These are phyloP conservation scores for Annona cherimola DNA, from an alignment of 164 flowering plant species.

Conservation along the genomic window DNA sequence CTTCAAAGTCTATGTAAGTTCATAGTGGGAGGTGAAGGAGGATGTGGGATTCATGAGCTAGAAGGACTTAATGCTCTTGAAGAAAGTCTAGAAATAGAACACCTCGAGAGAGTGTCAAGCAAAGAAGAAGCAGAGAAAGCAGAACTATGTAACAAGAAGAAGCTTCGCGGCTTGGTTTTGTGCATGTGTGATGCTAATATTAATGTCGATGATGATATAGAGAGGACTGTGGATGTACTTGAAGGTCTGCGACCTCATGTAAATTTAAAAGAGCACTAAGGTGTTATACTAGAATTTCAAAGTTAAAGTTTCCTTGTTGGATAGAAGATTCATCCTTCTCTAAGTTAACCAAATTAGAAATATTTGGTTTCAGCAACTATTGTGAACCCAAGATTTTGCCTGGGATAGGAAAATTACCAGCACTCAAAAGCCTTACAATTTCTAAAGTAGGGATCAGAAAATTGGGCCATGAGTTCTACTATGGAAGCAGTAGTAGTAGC, in stretches of 20 bases:
- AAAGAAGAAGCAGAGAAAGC: background rate
- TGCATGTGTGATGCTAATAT: background rate
- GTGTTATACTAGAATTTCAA: background rate
- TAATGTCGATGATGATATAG: background rate
- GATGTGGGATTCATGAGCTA: conserved; percentile 5
- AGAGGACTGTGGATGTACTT: no score
- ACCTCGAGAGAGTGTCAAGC: conserved; percentile 1
- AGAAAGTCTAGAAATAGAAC: background rate
- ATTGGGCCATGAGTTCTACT: background rate
- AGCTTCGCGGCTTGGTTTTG: background rate
- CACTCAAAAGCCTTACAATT: conserved; percentile 2
- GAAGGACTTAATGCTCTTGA: background rate
- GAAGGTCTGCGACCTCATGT: background rate
- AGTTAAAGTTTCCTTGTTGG: conserved; percentile 3
- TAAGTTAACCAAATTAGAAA: background rate
- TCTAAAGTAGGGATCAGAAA: background rate
- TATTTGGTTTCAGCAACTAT: background rate
- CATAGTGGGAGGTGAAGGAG: background rate
- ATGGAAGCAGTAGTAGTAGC: background rate
- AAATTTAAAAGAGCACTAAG: background rate
- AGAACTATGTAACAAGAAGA: background rate
- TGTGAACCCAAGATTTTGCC: background rate
- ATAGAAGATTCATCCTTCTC: background rate
- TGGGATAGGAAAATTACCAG: background rate
- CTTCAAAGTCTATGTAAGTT: conserved; percentile 2